These are phyloP conservation scores for Saturnispora zaruensis DNA, from an alignment of 805 yeast genomes.

Conservation along the genomic window DNA sequence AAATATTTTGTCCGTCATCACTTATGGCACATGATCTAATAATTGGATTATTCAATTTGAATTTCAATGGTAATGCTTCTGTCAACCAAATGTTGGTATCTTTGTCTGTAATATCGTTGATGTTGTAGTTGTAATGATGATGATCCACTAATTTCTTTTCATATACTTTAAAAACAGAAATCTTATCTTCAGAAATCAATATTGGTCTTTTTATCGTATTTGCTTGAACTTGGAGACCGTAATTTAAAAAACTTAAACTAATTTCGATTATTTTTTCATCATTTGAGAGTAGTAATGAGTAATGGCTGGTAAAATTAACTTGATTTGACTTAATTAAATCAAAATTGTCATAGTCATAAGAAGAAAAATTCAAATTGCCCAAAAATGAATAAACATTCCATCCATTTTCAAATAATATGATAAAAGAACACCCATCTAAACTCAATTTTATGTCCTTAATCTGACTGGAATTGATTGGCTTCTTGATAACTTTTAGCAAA, in stretches of 20 bases:
- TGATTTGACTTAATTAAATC: slow-evolving; percentile 16
- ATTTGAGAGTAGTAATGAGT: slow-evolving; percentile 27
- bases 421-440: slow-evolving; percentile 24
- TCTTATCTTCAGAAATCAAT: slow-evolving; percentile 31
- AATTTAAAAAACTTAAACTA: slow-evolving; percentile 21
- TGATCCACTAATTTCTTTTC: slow-evolving; percentile 35
- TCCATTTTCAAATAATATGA: slow-evolving; percentile 29
- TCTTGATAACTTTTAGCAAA: slow-evolving; percentile 28
- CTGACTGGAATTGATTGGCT: slow-evolving; percentile 28
- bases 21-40: slow-evolving; percentile 35
- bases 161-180: slow-evolving; percentile 39
- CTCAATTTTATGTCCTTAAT: slow-evolving; percentile 24
- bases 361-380: slow-evolving; percentile 38
- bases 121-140: slow-evolving; percentile 22
- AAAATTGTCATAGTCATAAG: slow-evolving; percentile 29
- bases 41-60: slow-evolving; percentile 37
- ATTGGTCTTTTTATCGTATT: slow-evolving; percentile 32
- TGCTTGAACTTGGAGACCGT: slow-evolving; percentile 18
- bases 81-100: slow-evolving; percentile 40
- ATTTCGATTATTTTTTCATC: slow-evolving; percentile 25
- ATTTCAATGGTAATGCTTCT: slow-evolving; percentile 37
- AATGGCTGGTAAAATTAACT: slow-evolving; percentile 23
- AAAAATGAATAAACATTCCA: slow-evolving; percentile 42
- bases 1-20: slow-evolving; percentile 40
- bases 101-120: slow-evolving; percentile 20